phyloP scores from a whole-genome alignment of 148 eudicot species.

The Fagopyrum esculentum region DNA sequence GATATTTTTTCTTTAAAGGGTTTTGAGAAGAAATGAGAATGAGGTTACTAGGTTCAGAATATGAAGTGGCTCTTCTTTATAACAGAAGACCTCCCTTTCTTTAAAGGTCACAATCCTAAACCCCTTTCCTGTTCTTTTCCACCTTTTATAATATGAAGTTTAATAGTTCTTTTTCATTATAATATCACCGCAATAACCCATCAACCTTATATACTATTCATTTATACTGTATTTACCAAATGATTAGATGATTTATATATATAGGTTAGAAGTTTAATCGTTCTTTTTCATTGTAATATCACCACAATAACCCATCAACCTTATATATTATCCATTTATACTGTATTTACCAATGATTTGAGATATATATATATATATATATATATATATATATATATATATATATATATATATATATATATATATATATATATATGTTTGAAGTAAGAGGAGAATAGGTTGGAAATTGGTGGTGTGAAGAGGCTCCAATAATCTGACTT shows the following conservation, averaged over 20 bases:
- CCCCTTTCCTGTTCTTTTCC: not conserved
- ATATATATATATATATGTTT: not conserved
- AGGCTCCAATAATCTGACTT: constrained; percentile 8
- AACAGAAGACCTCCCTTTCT: not conserved
- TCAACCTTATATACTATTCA: not conserved
- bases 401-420: not conserved
- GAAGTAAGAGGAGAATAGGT: not conserved
- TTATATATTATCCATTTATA: not conserved
- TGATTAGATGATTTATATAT: not conserved
- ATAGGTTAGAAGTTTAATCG: not conserved
- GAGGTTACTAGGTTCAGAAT: constrained; percentile 3
- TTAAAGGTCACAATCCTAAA: constrained; percentile 10
- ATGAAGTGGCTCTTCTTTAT: constrained; percentile 2
- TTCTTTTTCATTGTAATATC: too few species aligned
- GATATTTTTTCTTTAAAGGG: not conserved
- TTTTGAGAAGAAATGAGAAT: not conserved
- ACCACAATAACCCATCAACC: too few species aligned
- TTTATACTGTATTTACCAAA: too few species aligned
- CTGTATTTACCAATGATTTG: not conserved
- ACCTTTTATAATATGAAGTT: not conserved
- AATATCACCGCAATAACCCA: too few species aligned
- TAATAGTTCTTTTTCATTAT: too few species aligned
- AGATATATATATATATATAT: not conserved
- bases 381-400: not conserved
- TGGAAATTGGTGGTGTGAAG: not conserved